Evolutionary conservation across 129 eudicot genomes (phyloP).

Genomic region (Ambrosia artemisiifolia): DNA sequence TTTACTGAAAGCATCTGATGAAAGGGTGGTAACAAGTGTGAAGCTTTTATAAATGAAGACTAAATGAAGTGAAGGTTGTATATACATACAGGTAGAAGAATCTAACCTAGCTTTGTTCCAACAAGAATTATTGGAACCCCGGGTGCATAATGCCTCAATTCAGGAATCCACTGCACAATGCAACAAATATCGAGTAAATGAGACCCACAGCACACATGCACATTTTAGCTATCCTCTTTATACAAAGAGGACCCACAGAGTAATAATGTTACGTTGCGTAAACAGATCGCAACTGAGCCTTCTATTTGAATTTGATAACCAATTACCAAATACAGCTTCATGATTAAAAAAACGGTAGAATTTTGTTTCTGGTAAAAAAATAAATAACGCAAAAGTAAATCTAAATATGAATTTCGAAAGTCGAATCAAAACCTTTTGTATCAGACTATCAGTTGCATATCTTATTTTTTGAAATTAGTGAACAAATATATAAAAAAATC

Average conservation of each 20-base stretch:
- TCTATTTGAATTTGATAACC: background rate
- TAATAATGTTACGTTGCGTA: constrained; percentile 4
- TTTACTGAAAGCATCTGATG: background rate
- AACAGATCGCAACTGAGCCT: background rate
- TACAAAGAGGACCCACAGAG: background rate
- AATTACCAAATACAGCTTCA: background rate
- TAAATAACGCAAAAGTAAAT: background rate
- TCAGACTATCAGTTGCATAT: background rate
- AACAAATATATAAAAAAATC: background rate
- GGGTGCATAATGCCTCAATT: constrained; percentile 85
- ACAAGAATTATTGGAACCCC: constrained; percentile 79
- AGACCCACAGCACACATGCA: constrained; percentile 12
- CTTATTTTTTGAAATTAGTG: background rate
- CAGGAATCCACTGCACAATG: constrained; percentile 80
- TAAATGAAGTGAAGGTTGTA: background rate
- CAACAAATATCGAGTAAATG: constrained; percentile 10
- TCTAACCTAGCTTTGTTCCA: constrained; percentile 80
- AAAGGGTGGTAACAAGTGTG: background rate
- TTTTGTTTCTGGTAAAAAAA: background rate
- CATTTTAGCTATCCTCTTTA: background rate
- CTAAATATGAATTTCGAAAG: background rate
- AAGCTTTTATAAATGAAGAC: background rate
- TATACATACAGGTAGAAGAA: no score
- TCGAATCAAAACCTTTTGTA: background rate
- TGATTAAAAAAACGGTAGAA: background rate